Evolutionary conservation across 2,329 filamentous ascomycete species (phyloP), one percentile per base, ranked within the genome.

Genomic region (Trichothecium sympodiale): DNA sequence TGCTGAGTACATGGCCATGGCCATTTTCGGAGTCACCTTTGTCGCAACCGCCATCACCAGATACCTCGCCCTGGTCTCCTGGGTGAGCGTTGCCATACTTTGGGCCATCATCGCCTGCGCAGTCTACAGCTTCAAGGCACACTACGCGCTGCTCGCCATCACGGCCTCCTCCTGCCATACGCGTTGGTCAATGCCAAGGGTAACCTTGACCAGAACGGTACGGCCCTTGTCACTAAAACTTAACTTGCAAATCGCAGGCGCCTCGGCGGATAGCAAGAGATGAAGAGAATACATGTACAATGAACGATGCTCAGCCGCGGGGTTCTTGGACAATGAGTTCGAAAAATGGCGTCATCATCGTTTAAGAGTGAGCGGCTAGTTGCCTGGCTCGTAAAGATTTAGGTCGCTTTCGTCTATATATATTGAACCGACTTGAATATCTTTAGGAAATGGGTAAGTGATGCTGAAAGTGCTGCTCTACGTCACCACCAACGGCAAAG

Each of bases 141-240:
- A 69, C 3, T 74, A 74, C 41, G 65, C 59, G 0, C 55, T 74
- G 1, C 57, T 74, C 0, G 65, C 74, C 3, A 53, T 74, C 36
- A 71, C 73, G 67, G 69, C 69, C 1, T 63, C 67, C 0, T 57
- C 64, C 53, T 76, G 5, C 64, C 65, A 1, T 74, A 67, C 39
- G 65, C 67, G 0, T 66, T 73, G 6, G 64, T 74, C 34, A 74
- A 74, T 44, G 67, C 67, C 1, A 56, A 72, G 45, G 70, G 67
- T 3, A 74, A 74, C 38, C 48, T 73, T 3, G 65, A 69, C 0
- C 65, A 71, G 41, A 74, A 75, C 8, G 20, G 6, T 10, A 25
- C 20, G 20, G 20, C 10, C 10, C 6, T 25, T 25, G 6, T 25
- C 20, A 10, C 6, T 25, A 25, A 25, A 25, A n/a, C n/a, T n/a